Conservation (phyloP, 1,284 basidiomycete genomes). For the Singerocomus inundabilis region DNA sequence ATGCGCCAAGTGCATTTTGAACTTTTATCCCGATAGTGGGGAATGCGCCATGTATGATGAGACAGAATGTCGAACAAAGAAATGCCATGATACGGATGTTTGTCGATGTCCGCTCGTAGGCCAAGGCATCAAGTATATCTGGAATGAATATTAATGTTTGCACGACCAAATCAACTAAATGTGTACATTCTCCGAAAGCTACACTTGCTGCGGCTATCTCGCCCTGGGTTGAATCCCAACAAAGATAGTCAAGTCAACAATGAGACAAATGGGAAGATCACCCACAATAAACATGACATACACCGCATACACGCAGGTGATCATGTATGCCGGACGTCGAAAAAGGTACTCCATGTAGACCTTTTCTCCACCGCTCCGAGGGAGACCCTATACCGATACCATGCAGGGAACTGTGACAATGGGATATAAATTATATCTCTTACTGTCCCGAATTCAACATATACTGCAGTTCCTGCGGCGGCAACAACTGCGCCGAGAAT, state of each 20-base stretch:
- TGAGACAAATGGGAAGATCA: neutral
- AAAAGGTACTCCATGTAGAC: constrained; percentile 75
- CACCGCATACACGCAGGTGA: constrained; percentile 56
- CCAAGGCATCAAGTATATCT: constrained; percentile 57
- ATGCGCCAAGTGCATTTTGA: constrained; percentile 62
- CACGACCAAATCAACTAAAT: neutral
- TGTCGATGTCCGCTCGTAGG: constrained; percentile 42
- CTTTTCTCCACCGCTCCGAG: constrained; percentile 73
- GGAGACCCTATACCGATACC: constrained; percentile 49
- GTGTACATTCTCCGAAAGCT: constrained; percentile 64
- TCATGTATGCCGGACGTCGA: constrained; percentile 58
- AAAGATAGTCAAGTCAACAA: neutral
- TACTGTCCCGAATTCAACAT: constrained; percentile 73
- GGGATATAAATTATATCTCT: constrained; percentile 19
- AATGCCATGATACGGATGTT: constrained; percentile 54
- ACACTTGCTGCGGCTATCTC: constrained; percentile 54
- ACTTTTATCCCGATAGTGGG: constrained; percentile 59
- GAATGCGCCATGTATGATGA: constrained; percentile 56
- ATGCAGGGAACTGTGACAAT: neutral
- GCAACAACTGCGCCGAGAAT: constrained; percentile 63
- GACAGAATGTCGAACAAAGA: constrained; percentile 53
- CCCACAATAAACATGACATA: constrained; percentile 61
- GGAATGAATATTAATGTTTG: neutral
- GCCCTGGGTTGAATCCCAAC: constrained; percentile 34
- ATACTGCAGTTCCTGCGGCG: constrained; percentile 65